These are phyloP conservation scores for Cyclotella choctawhatcheeana DNA, from an alignment of 108 stramenopile species.

Conservation along the genomic window DNA sequence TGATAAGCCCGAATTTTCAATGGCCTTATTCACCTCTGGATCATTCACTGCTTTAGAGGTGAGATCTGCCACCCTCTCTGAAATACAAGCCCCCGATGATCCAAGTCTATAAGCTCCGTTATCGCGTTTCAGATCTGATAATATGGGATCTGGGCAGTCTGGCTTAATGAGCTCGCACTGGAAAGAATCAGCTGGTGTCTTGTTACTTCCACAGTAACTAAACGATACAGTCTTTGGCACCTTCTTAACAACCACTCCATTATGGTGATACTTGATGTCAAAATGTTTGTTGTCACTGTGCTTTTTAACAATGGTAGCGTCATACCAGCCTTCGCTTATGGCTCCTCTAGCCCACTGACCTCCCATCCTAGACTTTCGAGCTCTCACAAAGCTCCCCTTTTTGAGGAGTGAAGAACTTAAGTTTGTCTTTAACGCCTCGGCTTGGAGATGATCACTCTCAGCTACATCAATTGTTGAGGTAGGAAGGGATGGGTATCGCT, in stretches of 20 bases:
- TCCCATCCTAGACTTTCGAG: conserved; percentile 70
- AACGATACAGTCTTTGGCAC: conserved; percentile 75
- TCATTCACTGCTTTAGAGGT: conserved; percentile 57
- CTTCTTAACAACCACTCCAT: conserved; percentile 54
- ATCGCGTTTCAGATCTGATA: conserved; percentile 57
- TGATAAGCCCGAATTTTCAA: conserved; percentile 64
- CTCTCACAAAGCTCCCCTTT: conserved; percentile 71
- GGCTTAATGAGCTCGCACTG: conserved; percentile 70
- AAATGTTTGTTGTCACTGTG: conserved; percentile 56
- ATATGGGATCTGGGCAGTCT: conserved; percentile 76
- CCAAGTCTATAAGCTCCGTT: conserved; percentile 67
- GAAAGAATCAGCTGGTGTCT: conserved; percentile 59
- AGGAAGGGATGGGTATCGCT: conserved; percentile 61
- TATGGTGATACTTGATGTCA: conserved; percentile 73
- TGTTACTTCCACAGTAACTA: conserved; percentile 54
- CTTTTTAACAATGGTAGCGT: conserved; percentile 67
- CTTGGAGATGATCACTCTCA: conserved; percentile 56
- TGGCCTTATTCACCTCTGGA: conserved; percentile 59
- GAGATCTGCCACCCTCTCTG: conserved; percentile 76
- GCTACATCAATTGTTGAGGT: conserved; percentile 68
- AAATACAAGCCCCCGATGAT: conserved; percentile 84
- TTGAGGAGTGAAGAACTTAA: conserved; percentile 26
- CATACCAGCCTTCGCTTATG: conserved; percentile 86
- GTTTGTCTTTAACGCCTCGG: conserved; percentile 33
- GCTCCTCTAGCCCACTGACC: conserved; percentile 74